These are phyloP conservation scores for Primulina huaijiensis DNA, from an alignment of 257 asterid genomes.

Conservation along the genomic window DNA sequence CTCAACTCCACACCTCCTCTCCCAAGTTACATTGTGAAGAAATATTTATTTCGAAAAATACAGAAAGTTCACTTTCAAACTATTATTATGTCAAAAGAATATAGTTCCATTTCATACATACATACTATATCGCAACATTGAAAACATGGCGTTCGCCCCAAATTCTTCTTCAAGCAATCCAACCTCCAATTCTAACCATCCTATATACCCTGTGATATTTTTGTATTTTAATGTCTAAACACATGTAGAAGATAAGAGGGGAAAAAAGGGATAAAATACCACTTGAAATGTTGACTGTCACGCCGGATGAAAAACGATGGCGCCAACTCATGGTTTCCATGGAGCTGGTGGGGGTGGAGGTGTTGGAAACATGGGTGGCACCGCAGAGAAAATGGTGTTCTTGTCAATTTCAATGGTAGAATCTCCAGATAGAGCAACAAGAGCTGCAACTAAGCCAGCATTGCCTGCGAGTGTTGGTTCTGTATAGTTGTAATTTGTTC, in stretches of 20 bases:
- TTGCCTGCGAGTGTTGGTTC: conserved; percentile 95
- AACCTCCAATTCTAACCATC: not conserved
- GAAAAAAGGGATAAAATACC: not conserved
- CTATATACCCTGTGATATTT: not conserved
- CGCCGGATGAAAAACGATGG: not conserved
- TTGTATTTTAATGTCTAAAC: too few species aligned
- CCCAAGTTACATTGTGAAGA: not conserved
- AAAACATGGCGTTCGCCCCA: conserved; percentile 9
- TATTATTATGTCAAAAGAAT: conserved; percentile 28
- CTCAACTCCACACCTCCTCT: not conserved
- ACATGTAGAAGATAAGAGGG: not conserved
- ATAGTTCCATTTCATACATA: conserved; percentile 28
- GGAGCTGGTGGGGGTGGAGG: conserved; percentile 99
- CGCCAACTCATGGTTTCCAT: conserved; percentile 65
- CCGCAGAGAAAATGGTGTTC: conserved; percentile 91
- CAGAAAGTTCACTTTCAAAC: not conserved
- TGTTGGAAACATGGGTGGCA: conserved; percentile 91
- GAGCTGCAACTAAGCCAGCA: conserved; percentile 95
- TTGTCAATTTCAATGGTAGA: conserved; percentile 51
- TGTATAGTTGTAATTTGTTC: conserved; percentile 81
- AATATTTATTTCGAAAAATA: too few species aligned
- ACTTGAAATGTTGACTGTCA: not conserved
- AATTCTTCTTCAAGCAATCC: not conserved
- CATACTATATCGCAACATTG: conserved; percentile 28
- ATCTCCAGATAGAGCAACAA: conserved; percentile 84